These are phyloP conservation scores for Solanum ossicruentum DNA, from an alignment of 257 asterid genomes.

Conservation along the genomic window DNA sequence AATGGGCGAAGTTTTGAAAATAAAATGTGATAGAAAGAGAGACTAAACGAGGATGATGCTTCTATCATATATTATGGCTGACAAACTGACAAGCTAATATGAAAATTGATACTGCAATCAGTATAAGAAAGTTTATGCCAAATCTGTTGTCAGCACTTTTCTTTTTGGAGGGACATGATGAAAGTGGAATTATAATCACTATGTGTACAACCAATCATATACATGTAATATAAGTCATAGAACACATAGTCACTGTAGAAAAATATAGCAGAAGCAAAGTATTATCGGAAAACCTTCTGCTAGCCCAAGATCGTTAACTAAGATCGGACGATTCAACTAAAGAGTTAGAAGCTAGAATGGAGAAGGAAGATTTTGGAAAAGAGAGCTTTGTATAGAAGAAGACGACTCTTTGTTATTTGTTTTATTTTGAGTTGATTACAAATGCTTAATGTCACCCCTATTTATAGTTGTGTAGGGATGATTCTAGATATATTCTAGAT, in stretches of 20 bases:
- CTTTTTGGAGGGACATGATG: background rate
- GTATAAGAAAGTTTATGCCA: background rate
- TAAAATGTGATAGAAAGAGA: background rate
- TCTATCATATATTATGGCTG: background rate
- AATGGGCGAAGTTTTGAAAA: background rate
- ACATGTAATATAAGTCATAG: background rate
- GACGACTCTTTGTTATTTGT: too few relatives aligned
- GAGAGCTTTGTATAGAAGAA: too few relatives aligned
- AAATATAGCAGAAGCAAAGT: too few relatives aligned
- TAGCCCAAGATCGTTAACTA: too few relatives aligned
- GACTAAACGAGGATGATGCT: background rate
- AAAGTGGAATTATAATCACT: background rate
- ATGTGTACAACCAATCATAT: background rate
- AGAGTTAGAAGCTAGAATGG: too few relatives aligned
- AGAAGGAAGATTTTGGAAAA: too few relatives aligned
- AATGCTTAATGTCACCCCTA: too few relatives aligned
- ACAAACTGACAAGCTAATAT: background rate
- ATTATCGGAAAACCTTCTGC: too few relatives aligned
- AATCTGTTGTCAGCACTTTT: background rate
- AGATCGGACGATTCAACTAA: too few relatives aligned
- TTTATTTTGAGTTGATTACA: too few relatives aligned
- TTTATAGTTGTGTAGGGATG: too few relatives aligned
- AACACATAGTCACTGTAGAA: background rate
- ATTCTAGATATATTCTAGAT: too few relatives aligned
- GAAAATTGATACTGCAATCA: background rate